Evolutionary conservation across 495 filamentous ascomycete species (phyloP).

Genomic region (Penicillium robsamsonii): DNA sequence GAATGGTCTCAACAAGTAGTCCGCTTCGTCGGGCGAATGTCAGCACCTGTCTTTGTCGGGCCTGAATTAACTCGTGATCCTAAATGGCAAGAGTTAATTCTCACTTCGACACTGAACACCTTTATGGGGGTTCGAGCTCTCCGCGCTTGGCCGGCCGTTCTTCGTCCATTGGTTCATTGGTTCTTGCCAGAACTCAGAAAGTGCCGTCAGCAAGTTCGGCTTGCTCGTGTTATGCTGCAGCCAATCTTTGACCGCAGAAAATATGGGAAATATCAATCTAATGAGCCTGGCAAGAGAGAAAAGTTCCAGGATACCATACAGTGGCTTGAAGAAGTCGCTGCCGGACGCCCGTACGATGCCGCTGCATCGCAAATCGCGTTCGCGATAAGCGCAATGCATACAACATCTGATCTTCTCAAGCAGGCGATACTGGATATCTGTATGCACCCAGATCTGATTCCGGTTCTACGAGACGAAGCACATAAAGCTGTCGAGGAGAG

Average conservation of each 20-base stretch:
- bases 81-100: slow-evolving; percentile 36
- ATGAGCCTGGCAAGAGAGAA: neutral
- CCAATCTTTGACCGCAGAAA: neutral
- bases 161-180: slow-evolving; percentile 38
- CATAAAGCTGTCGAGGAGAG: slow-evolving; percentile 8
- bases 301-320: slow-evolving; percentile 22
- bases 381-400: slow-evolving; percentile 33
- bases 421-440: slow-evolving; percentile 38
- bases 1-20: slow-evolving; percentile 32
- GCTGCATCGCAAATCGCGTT: slow-evolving; percentile 21
- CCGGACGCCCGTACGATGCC: slow-evolving; percentile 18
- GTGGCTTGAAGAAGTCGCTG: slow-evolving; percentile 25
- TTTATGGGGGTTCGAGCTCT: slow-evolving; percentile 32
- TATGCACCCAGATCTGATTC: slow-evolving; percentile 31
- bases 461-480: slow-evolving; percentile 17
- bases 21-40: slow-evolving; percentile 40
- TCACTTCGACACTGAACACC: slow-evolving; percentile 37
- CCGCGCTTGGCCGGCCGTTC: slow-evolving; percentile 29
- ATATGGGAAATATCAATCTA: neutral
- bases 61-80: slow-evolving; percentile 36
- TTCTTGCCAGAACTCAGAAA: slow-evolving; percentile 11
- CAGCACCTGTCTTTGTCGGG: slow-evolving; percentile 47
- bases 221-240: slow-evolving; percentile 10
- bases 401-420: slow-evolving; percentile 25
- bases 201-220: slow-evolving; percentile 8